These are phyloP conservation scores for Nakazawaea molendinolei DNA, from an alignment of 805 yeast genomes.

Conservation along the genomic window DNA sequence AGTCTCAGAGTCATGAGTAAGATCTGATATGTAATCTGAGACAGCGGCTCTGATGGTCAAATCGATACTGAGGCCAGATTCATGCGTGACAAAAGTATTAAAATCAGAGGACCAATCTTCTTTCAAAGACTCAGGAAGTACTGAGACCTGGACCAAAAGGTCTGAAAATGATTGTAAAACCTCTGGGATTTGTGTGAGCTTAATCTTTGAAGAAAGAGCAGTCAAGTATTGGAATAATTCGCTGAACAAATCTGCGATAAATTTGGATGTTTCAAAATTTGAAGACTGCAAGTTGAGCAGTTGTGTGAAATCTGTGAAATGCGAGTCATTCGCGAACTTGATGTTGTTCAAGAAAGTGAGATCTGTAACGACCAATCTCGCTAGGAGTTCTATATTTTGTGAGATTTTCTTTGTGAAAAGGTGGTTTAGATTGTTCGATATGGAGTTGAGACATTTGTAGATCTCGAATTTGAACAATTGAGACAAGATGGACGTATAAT, in stretches of 20 bases:
- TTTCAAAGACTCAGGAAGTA: slow-evolving; percentile 33
- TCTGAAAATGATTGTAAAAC: slow-evolving; percentile 16
- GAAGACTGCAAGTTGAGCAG: slow-evolving; percentile 18
- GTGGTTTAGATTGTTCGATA: slow-evolving; percentile 21
- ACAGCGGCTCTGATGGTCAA: slow-evolving; percentile 54
- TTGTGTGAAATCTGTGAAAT: slow-evolving; percentile 15
- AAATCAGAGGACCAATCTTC: slow-evolving; percentile 53
- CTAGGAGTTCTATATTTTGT: slow-evolving; percentile 6
- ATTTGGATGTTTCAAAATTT: slow-evolving; percentile 16
- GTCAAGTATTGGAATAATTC: slow-evolving; percentile 27
- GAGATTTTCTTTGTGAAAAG: slow-evolving; percentile 12
- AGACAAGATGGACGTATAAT: slow-evolving; percentile 16
- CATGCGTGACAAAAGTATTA: slow-evolving; percentile 66
- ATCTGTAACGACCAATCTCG: slow-evolving; percentile 16
- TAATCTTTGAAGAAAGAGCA: slow-evolving; percentile 16
- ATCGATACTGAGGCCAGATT: slow-evolving; percentile 59
- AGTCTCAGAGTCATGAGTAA: slow-evolving; percentile 28
- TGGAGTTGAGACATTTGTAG: slow-evolving; percentile 20
- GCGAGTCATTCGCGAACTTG: slow-evolving; percentile 14
- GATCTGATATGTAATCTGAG: slow-evolving; percentile 46
- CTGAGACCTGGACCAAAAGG: slow-evolving; percentile 31
- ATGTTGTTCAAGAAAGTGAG: slow-evolving; percentile 14
- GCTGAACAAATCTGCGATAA: slow-evolving; percentile 18
- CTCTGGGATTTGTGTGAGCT: slow-evolving; percentile 13
- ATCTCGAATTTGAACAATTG: slow-evolving; percentile 21